Conservation (phyloP, 2,329 filamentous ascomycete species). For the Macrophomina phaseolina region DNA sequence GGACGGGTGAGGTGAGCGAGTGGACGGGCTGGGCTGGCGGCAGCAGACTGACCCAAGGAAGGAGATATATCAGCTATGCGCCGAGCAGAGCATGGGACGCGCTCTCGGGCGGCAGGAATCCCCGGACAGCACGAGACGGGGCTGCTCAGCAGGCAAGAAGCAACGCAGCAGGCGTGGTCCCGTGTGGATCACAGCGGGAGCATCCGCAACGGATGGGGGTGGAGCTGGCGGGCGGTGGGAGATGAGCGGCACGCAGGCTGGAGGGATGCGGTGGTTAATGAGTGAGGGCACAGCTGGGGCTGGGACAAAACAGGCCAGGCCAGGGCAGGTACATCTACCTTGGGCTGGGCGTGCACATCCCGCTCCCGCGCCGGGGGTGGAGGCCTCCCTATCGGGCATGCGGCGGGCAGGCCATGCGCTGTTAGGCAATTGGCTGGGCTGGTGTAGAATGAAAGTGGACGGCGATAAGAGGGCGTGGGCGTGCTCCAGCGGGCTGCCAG, state of each 20-base stretch:
- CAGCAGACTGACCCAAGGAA: conserved; percentile 8
- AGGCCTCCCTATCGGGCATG: conserved; percentile 20
- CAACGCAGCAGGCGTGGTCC: neutral
- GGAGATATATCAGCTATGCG: conserved; percentile 15
- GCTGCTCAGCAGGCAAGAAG: conserved; percentile 2
- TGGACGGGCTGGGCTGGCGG: neutral
- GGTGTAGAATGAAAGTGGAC: conserved; percentile 21
- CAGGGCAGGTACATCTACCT: conserved; percentile 9
- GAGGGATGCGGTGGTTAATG: conserved; percentile 1
- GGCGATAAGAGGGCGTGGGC: conserved; percentile 22
- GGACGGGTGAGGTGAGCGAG: neutral
- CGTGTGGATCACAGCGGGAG: conserved; percentile 19
- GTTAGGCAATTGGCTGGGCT: conserved; percentile 13
- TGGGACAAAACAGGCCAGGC: neutral
- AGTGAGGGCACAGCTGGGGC: neutral
- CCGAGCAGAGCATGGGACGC: neutral
- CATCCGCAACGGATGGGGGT: conserved; percentile 12
- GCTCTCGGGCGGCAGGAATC: neutral
- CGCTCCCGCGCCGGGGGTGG: conserved; percentile 26
- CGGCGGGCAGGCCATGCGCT: conserved; percentile 11
- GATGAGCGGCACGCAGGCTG: neutral
- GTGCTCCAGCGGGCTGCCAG: conserved; percentile 15
- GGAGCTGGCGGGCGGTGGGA: neutral
- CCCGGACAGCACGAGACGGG: conserved; percentile 8
- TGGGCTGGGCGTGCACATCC: conserved; percentile 21